Evolutionary conservation across 805 yeast genomes (phyloP).

Genomic region (Wickerhamiella galacta): DNA sequence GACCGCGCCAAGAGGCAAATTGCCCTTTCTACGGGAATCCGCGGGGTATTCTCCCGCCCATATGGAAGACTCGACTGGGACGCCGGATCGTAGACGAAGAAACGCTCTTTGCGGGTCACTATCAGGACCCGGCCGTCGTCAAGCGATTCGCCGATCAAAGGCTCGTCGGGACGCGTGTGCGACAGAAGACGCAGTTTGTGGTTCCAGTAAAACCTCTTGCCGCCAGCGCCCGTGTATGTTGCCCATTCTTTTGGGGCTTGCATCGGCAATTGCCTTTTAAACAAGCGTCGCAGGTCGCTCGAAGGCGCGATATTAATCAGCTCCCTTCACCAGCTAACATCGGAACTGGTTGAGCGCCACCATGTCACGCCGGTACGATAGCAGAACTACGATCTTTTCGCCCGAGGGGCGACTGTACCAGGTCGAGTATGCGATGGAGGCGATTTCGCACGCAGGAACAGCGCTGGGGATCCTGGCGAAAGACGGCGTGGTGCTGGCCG

Average conservation of each 20-base stretch:
- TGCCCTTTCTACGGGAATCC: background rate
- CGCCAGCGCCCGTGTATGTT: too few relatives aligned
- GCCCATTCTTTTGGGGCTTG: too few relatives aligned
- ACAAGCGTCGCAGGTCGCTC: too few relatives aligned
- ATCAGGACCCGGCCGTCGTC: background rate
- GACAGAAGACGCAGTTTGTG: too few relatives aligned
- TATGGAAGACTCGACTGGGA: background rate
- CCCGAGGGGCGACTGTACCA: constrained; percentile 98
- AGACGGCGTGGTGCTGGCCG: constrained; percentile 89
- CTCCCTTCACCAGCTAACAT: too few relatives aligned
- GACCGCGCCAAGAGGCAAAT: background rate
- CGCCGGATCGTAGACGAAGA: background rate
- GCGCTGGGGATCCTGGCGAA: constrained; percentile 60
- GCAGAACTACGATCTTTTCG: constrained; percentile 95
- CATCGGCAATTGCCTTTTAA: too few relatives aligned
- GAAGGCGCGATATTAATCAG: too few relatives aligned
- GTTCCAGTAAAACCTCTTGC: too few relatives aligned
- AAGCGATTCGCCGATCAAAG: background rate
- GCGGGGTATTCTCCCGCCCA: background rate
- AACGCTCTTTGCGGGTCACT: background rate
- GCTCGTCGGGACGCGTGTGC: background rate
- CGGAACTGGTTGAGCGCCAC: too few relatives aligned
- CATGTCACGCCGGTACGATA: constrained; percentile 93
- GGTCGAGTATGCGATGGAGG: constrained; percentile 90
- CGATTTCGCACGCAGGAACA: constrained; percentile 69